Evolutionary conservation across 306 rosid genomes (phyloP), one percentile per base, ranked within the genome.

Genomic region (Malus sylvestris): DNA sequence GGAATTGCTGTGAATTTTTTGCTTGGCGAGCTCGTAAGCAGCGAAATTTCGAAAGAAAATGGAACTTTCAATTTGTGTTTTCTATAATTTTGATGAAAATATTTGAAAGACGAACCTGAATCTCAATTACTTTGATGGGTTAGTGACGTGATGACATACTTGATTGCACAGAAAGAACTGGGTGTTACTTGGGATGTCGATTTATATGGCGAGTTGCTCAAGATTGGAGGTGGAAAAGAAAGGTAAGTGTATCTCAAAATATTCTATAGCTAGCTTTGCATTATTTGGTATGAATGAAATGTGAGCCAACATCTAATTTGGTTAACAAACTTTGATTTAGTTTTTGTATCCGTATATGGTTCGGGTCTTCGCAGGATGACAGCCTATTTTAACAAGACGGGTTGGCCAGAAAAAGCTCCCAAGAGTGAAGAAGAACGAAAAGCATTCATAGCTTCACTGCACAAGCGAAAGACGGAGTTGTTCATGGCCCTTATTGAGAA

Each of bases 171-270:
- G 97, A 92, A 75, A 87, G 96, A 89, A 81, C 85, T 95, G 85
- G 96, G 97, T 8, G 91, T 90, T 77, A 87, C 93, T 0, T 92
- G 99, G 99, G 96, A 90, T 83, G 99, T 95, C 44, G 97, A 95
- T 61, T 88, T 95, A 87, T 95, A 92, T 10, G 98, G 98, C 11
- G 96, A 95, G 77, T 82, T 95, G 80, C 97, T 95, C 87, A 92
- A 95, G 83, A 95, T 95, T 81, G 98, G 97, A 81, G 98, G 98
- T 60, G 98, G 98, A 78, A 95, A 95, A 83, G 98, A 95, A 89
- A 86, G 98, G 98, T 92, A 69, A 63, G 25, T 23, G 32, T 70
- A 71, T 66, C 60, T 19, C 23, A 5, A 44, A 46, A 60, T 4
- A 49, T 10, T 59, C 6, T n/a, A n/a, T 27, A 5, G n/a, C 69